These are phyloP conservation scores for Laetiporus sulphureus DNA, from an alignment of 1,284 basidiomycete genomes.

Conservation along the genomic window DNA sequence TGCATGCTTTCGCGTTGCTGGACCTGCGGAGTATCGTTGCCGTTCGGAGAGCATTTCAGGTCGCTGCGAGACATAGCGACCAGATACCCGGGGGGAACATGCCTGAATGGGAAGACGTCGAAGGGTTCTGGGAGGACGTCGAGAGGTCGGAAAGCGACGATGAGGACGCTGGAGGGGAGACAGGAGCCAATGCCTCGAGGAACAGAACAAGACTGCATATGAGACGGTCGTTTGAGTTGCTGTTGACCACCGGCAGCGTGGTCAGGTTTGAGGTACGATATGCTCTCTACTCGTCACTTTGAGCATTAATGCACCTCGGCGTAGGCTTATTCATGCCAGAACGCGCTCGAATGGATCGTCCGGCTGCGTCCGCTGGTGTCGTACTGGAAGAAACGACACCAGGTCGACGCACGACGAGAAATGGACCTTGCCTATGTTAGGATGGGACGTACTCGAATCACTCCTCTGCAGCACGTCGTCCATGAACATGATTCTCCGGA, in stretches of 20 bases:
- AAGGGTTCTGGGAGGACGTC: conserved; percentile 33
- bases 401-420: conserved; percentile 65
- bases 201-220: conserved; percentile 49
- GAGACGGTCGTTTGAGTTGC: conserved; percentile 72
- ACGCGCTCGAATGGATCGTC: conserved; percentile 76
- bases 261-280: conserved; percentile 68
- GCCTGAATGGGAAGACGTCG: conserved; percentile 29
- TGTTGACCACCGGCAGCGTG: conserved; percentile 61
- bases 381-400: conserved; percentile 75
- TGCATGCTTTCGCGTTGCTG: conserved; percentile 55
- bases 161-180: conserved; percentile 64
- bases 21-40: conserved; percentile 63
- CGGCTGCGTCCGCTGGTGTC: conserved; percentile 57
- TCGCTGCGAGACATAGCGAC: conserved; percentile 32
- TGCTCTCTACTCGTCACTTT: neutral
- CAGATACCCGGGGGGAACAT: conserved; percentile 20
- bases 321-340: conserved; percentile 55
- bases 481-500: conserved; percentile 35
- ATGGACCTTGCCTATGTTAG: conserved; percentile 65
- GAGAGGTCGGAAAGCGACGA: conserved; percentile 41
- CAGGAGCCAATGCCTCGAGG: conserved; percentile 34
- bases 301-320: neutral
- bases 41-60: conserved; percentile 58
- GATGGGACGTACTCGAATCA: conserved; percentile 46
- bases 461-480: conserved; percentile 39